Base-by-base conservation (phyloP, 768 basidiomycete species). In the Suillus variegatus region DNA sequence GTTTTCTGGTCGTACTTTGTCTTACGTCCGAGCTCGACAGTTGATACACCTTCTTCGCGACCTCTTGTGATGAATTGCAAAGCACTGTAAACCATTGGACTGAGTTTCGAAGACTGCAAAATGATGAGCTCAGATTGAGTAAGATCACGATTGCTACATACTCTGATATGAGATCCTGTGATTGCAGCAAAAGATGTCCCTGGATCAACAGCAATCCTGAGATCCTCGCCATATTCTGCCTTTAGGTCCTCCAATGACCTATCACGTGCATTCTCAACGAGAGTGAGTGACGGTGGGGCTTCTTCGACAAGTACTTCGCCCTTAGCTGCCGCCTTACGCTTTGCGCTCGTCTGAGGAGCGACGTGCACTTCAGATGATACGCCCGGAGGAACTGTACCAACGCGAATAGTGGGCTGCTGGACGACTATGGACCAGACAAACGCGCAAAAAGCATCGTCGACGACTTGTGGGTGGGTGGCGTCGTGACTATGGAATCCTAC, bases 1-100 rank as follows among this genome's bases (percentile, higher is more conserved):
- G 92, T 91, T 76, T 95, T 95, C 73, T 93, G 92, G 72, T 95
- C 94, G 71, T 96, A 94, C 58, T 86, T 86, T 12, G 94, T 89
- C 71, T 86, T 82, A 69, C 87, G 86, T 32, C 92, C 91, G 16
- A 97, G 82, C 40, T 91, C 85, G 14, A 94, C 86, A 55, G 92
- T 88, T 8, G 92, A 90, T 18, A 93, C 84, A 13, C 94, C 94
- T 22, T 84, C 78, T 65, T 92, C 90, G 65, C 94, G 80, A 3
- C 90, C 92, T 44, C 92, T 85, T n/a, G 93, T 90, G 68, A 97
- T 87, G 52, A 94, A 81, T 73, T 95, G 93, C 16, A 97, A 84
- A 6, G 90, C 88, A 18, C 88, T 86, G 74, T 94, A 96, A 3
- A 95, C 91, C 88, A 91, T 90, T 0, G 90, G 89, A 57, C 89